Evolutionary conservation across 768 basidiomycete genomes (phyloP).

Genomic region (Lentinula raphanica): DNA sequence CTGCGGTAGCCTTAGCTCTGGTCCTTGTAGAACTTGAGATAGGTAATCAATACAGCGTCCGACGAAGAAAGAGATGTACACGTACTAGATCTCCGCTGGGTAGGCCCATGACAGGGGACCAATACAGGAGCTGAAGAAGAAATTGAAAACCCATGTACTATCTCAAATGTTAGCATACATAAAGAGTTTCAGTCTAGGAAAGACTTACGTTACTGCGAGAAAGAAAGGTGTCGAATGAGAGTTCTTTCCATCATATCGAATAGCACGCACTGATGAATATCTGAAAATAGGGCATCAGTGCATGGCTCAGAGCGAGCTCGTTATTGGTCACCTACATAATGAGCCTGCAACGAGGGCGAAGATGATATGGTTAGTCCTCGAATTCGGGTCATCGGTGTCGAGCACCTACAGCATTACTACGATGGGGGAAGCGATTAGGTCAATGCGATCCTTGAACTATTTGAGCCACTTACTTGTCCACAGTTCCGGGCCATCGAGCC

Average conservation of each 20-base stretch:
- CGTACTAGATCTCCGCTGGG: constrained; percentile 36
- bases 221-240: neutral
- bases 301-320: neutral
- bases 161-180: neutral
- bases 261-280: constrained; percentile 35
- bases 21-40: constrained; percentile 32
- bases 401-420: constrained; percentile 31
- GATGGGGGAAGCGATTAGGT: neutral
- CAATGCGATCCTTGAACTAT: neutral
- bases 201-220: constrained; percentile 19
- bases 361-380: neutral
- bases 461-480: constrained; percentile 29
- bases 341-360: constrained; percentile 21
- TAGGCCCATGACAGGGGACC: constrained; percentile 43
- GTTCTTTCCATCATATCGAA: neutral
- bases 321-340: constrained; percentile 24
- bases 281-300: constrained; percentile 12
- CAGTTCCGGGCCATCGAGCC: constrained; percentile 38
- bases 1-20: constrained; percentile 39
- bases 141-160: constrained; percentile 43
- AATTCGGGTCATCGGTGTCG: neutral
- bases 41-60: constrained; percentile 8
- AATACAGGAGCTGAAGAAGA: constrained; percentile 42
- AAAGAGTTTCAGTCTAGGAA: neutral
- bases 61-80: neutral